Base-by-base conservation (phyloP, 2,329 filamentous ascomycete genomes). In the Xylariaceae sp. region DNA sequence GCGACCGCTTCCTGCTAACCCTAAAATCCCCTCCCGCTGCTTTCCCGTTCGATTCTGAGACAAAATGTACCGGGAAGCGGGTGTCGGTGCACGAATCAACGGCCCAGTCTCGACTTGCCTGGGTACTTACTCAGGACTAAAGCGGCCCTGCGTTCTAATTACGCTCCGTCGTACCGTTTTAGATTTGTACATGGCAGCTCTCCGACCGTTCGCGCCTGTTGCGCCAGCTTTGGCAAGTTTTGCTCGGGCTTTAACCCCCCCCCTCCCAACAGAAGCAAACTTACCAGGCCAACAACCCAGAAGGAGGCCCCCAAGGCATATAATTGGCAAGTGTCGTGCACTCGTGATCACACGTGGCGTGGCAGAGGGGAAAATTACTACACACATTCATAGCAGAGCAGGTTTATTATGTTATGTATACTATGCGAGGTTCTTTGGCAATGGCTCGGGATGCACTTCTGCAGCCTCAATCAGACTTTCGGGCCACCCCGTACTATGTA, bases 391-490 rank as follows among this genome's bases (percentile, higher is more conserved):
- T 19, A 19, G 19, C 19, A 19, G 19, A 19, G 19, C 19, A 19
- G 19, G 1, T 19, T 19, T 1, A 19, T 19, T 41, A 34, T 19
- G n/a, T 7, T 35, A 32, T 6, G 46, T 48, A 37, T 27, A 11
- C 34, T 35, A 53, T 52, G 56, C 48, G 56, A 51, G 48, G 50
- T 51, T 54, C 55, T 47, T 51, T 51, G 44, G 55, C 57, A 47
- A 42, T 39, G 19, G 45, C 43, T 59, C 43, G 57, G 57, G 58
- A 60, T 60, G 50, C 55, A 53, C 58, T 58, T 60, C 58, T 60
- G 58, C 58, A 60, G 58, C 58, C 56, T 51, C 50, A 61, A 66
- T 67, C 65, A 67, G 62, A 63, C 60, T 64, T 64, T 66, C 65
- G 65, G 65, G 65, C 62, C 64, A 66, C 65, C 65, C 65, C 65